phyloP scores from a whole-genome alignment of 148 eudicot genomes.

The Dianthus caryophyllus region DNA sequence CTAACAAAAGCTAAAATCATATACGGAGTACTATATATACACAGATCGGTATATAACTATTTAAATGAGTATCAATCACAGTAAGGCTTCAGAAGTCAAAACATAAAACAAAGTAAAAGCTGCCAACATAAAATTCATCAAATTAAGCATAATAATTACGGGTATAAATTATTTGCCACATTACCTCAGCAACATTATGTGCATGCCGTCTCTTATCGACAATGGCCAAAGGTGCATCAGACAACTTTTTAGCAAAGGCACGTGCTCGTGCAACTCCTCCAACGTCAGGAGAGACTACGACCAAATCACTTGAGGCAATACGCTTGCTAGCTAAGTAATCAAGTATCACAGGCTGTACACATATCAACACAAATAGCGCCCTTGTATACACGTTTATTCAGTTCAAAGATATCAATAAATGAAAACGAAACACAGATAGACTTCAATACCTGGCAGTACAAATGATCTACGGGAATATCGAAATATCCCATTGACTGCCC shows the following conservation, averaged over 20 bases:
- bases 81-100: neutral
- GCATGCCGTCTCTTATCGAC: conserved; percentile 95
- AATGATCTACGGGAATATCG: conserved; percentile 94
- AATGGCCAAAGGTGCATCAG: conserved; percentile 95
- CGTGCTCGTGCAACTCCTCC: conserved; percentile 99
- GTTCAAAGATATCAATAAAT: neutral
- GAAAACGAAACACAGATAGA: neutral
- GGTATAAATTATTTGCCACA: neutral
- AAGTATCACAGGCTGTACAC: conserved; percentile 72
- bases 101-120: neutral
- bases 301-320: conserved; percentile 66
- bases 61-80: no score
- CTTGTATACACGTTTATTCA: neutral
- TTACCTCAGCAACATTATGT: conserved; percentile 89
- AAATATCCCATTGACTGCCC: conserved; percentile 97
- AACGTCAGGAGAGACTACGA: conserved; percentile 96
- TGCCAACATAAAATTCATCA: no score
- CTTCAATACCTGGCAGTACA: conserved; percentile 66
- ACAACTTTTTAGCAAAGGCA: conserved; percentile 88
- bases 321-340: conserved; percentile 95
- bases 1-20: neutral
- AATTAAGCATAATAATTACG: no score
- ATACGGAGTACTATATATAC: neutral
- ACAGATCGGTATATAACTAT: neutral
- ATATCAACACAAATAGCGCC: conserved; percentile 6